These are phyloP conservation scores for Bocquillonia castaneifolia DNA, from an alignment of 441 rosid species.

Conservation along the genomic window DNA sequence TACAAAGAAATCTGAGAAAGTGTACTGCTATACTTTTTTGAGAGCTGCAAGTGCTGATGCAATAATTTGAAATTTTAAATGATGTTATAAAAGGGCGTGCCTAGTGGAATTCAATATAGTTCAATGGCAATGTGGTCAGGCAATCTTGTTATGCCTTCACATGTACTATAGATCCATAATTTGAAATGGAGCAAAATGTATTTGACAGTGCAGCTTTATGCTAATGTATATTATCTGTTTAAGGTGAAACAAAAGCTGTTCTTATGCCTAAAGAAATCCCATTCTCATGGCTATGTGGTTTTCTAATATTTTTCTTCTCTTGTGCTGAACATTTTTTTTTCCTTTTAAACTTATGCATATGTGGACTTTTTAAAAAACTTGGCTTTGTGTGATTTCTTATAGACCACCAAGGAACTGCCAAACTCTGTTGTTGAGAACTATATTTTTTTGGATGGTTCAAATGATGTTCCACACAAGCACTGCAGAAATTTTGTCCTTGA, in stretches of 20 bases:
- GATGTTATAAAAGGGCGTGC: neutral
- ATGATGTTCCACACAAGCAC: conserved; percentile 27
- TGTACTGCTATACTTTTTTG: neutral
- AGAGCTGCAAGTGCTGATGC: neutral
- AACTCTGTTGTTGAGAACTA: conserved; percentile 17
- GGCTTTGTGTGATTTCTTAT: conserved; percentile 24
- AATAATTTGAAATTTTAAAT: neutral
- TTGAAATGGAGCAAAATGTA: neutral
- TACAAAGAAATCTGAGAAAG: neutral
- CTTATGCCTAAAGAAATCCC: no score
- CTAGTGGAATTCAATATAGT: neutral
- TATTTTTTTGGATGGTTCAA: conserved; percentile 25
- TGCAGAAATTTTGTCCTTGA: conserved; percentile 45
- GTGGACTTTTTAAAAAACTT: no score
- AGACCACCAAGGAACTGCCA: conserved; percentile 24
- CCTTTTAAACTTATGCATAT: conserved; percentile 11
- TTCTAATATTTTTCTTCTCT: neutral
- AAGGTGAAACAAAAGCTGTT: neutral
- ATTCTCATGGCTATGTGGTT: no score
- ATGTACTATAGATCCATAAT: neutral
- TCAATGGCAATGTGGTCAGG: neutral
- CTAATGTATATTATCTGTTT: neutral
- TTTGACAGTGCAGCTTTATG: neutral
- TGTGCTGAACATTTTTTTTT: neutral
- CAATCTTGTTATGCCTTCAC: neutral